A percentile compares a stretch with the other conserved stretches of the same genome.
Evolutionary conservation across 2,329 filamentous ascomycete genomes (phyloP).

Genomic region (Torrubiella hemipterigena): DNA sequence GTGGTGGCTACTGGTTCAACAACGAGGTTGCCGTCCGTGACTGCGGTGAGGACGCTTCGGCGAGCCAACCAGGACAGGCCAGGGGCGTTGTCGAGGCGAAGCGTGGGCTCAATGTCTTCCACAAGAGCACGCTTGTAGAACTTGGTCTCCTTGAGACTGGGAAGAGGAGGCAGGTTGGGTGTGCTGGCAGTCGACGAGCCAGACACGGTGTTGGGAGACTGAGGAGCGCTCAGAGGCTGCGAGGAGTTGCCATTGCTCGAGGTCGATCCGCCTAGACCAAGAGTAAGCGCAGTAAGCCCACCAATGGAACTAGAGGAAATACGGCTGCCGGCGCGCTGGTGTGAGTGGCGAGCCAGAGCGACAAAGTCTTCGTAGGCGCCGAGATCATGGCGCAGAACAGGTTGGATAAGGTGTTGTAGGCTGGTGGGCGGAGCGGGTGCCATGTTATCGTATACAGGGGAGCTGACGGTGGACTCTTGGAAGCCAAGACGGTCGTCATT

Average conservation of each 20-base stretch:
- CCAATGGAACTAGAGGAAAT: constrained; percentile 57
- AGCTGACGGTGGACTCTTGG: constrained; percentile 19
- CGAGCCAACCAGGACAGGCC: constrained; percentile 89
- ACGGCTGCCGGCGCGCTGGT: constrained; percentile 48
- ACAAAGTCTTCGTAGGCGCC: constrained; percentile 76
- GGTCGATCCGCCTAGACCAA: constrained; percentile 32
- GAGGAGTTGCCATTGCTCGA: constrained; percentile 35
- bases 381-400: constrained; percentile 73
- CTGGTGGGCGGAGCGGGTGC: constrained; percentile 51
- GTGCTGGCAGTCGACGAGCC: constrained; percentile 36
- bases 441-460: constrained; percentile 28
- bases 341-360: constrained; percentile 58
- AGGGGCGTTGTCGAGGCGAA: constrained; percentile 79
- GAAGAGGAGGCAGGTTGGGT: constrained; percentile 25
- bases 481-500: constrained; percentile 24
- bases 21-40: constrained; percentile 74
- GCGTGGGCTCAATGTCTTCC: constrained; percentile 90
- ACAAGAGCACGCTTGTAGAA: constrained; percentile 85
- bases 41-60: constrained; percentile 68
- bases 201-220: constrained; percentile 46
- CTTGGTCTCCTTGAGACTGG: constrained; percentile 73
- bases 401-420: constrained; percentile 72
- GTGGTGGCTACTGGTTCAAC: constrained; percentile 73
- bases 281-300: constrained; percentile 32
- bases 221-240: constrained; percentile 39